Conservation (phyloP, 129 eudicot species). For the Silybum marianum region DNA sequence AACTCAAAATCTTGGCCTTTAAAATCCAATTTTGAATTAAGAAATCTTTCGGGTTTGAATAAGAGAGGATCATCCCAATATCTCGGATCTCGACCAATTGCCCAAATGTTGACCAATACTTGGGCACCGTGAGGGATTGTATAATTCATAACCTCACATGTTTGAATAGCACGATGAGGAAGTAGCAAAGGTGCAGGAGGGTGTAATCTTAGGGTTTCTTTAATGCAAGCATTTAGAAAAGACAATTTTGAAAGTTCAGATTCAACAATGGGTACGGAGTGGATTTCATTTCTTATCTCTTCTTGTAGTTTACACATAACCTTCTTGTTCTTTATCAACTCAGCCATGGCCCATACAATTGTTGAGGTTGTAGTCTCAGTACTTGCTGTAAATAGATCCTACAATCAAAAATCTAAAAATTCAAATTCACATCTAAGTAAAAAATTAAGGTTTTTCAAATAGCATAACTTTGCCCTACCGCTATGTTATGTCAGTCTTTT, state of each 20-base stretch:
- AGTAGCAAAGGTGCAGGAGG: slow-evolving; percentile 35
- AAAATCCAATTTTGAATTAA: slow-evolving; percentile 13
- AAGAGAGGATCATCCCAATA: slow-evolving; percentile 24
- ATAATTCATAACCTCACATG: slow-evolving; percentile 36
- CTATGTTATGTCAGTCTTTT: no score
- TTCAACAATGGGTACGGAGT: not conserved
- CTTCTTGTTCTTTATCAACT: slow-evolving; percentile 24
- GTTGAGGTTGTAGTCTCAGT: slow-evolving; percentile 36
- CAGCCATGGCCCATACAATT: slow-evolving; percentile 39
- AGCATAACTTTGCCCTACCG: not conserved
- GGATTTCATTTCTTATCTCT: slow-evolving; percentile 10
- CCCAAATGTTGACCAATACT: slow-evolving; percentile 28
- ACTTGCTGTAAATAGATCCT: slow-evolving; percentile 37
- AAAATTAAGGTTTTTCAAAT: not conserved
- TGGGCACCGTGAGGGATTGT: slow-evolving; percentile 23
- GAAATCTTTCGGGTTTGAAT: slow-evolving; percentile 28
- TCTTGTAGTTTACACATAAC: slow-evolving; percentile 16
- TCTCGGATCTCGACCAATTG: slow-evolving; percentile 26
- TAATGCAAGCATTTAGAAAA: slow-evolving; percentile 34
- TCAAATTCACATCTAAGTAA: not conserved
- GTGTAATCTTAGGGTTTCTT: slow-evolving; percentile 42
- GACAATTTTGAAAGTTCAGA: slow-evolving; percentile 26
- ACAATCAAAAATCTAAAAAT: not conserved
- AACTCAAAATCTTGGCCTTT: slow-evolving; percentile 8
- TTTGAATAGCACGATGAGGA: slow-evolving; percentile 23